Conservation (phyloP, 116 monocot species). For the Zostera marina region DNA sequence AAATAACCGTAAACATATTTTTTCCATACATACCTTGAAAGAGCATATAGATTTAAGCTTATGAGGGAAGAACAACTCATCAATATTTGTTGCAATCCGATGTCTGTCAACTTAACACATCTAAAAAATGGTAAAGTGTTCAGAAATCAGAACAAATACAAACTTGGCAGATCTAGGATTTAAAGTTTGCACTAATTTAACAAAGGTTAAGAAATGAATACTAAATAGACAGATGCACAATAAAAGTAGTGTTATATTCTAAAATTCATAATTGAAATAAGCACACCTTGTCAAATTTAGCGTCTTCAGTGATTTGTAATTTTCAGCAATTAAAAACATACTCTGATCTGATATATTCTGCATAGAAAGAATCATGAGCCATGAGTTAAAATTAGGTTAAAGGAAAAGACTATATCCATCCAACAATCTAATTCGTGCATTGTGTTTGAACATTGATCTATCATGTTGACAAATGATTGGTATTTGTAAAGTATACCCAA, state of each 20-base stretch:
- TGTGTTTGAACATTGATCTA: too few relatives aligned
- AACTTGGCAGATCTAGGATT: background rate
- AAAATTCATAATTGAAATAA: background rate
- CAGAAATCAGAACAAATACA: conserved; percentile 1
- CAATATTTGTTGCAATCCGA: conserved; percentile 48
- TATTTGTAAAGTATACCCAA: too few relatives aligned
- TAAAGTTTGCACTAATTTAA: background rate
- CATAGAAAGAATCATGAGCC: conserved; percentile 4
- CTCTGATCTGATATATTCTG: conserved; percentile 75
- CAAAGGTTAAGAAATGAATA: background rate
- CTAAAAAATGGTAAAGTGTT: conserved; percentile 13
- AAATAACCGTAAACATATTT: background rate
- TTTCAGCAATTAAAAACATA: conserved; percentile 55
- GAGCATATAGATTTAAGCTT: conserved; percentile 86
- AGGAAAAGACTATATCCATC: background rate
- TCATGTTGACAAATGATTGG: too few relatives aligned
- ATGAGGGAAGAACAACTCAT: conserved; percentile 42
- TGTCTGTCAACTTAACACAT: conserved; percentile 78
- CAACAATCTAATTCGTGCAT: too few relatives aligned
- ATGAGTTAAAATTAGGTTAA: too few relatives aligned
- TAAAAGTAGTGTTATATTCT: background rate
- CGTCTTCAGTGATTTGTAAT: conserved; percentile 34
- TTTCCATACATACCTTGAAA: conserved; percentile 40
- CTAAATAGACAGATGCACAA: background rate
- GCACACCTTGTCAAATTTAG: conserved; percentile 85